phyloP scores from a whole-genome alignment of 768 basidiomycete species.

The Pleurotus tuber-regium region DNA sequence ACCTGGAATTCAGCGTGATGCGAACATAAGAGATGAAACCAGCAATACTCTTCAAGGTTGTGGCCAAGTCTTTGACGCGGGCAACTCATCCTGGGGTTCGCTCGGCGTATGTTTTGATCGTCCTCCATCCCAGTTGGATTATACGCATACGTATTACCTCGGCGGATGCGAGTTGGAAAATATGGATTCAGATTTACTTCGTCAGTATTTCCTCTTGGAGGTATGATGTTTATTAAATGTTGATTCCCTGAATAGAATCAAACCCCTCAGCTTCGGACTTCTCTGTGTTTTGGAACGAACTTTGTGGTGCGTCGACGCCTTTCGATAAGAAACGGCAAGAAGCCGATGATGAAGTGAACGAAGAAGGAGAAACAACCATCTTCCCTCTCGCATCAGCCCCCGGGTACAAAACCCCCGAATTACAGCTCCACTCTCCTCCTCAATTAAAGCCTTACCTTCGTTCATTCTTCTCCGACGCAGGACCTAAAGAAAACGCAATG shows the following conservation, averaged over 20 bases:
- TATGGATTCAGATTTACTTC: background rate
- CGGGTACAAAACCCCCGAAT: constrained; percentile 4
- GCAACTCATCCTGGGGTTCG: background rate
- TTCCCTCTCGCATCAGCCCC: background rate
- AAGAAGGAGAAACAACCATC: background rate
- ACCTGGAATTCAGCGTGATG: background rate
- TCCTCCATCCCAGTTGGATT: constrained; percentile 7
- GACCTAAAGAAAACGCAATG: background rate
- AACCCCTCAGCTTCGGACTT: background rate
- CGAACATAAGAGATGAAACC: background rate
- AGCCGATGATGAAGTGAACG: background rate
- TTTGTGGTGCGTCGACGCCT: background rate
- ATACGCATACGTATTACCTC: constrained; percentile 4
- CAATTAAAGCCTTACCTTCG: background rate
- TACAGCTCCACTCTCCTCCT: background rate
- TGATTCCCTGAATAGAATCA: background rate
- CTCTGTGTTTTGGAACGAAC: background rate
- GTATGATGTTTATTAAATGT: background rate
- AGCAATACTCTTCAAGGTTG: background rate
- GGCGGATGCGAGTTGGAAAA: background rate
- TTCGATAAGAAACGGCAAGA: background rate
- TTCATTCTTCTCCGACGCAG: constrained; percentile 2
- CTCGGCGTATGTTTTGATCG: background rate
- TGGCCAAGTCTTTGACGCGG: too few relatives aligned
- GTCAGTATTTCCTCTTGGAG: background rate